phyloP scores from a whole-genome alignment of 805 yeast genomes.

The Candida maesae region DNA sequence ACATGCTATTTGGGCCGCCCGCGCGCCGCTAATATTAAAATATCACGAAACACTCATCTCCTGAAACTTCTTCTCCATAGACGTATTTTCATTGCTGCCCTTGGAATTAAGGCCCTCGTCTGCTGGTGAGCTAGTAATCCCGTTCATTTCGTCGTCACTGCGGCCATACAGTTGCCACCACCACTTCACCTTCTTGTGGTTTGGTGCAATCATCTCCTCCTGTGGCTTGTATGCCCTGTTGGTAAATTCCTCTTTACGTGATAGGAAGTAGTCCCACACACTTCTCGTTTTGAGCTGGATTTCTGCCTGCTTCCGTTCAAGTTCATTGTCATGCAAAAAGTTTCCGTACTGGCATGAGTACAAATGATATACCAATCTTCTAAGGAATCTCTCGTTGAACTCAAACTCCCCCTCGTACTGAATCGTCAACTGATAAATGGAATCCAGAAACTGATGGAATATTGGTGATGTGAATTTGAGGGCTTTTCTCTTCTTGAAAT shows the following conservation, averaged over 20 bases:
- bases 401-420: slow-evolving; percentile 77
- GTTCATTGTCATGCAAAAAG: slow-evolving; percentile 73
- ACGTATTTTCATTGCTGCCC: not conserved
- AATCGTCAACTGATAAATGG: slow-evolving; percentile 71
- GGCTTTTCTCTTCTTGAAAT: slow-evolving; percentile 45
- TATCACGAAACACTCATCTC: slow-evolving; percentile 16
- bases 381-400: slow-evolving; percentile 81
- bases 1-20: no score
- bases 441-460: slow-evolving; percentile 91
- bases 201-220: slow-evolving; percentile 49
- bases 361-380: slow-evolving; percentile 80
- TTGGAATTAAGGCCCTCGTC: not conserved
- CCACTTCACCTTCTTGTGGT: slow-evolving; percentile 65
- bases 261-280: slow-evolving; percentile 91
- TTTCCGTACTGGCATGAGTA: slow-evolving; percentile 96
- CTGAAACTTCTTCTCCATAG: slow-evolving; percentile 10
- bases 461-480: slow-evolving; percentile 77
- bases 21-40: no score
- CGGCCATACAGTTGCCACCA: slow-evolving; percentile 87
- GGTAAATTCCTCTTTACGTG: slow-evolving; percentile 66
- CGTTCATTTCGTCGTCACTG: slow-evolving; percentile 62
- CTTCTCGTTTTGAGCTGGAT: slow-evolving; percentile 57
- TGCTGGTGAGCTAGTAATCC: slow-evolving; percentile 1
- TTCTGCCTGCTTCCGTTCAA: slow-evolving; percentile 43
- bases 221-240: slow-evolving; percentile 40